Percentiles rank a stretch among this genome's conserved stretches.
Evolutionary conservation across 331 rosid genomes (phyloP).

Genomic region (Phaseolus coccineus): DNA sequence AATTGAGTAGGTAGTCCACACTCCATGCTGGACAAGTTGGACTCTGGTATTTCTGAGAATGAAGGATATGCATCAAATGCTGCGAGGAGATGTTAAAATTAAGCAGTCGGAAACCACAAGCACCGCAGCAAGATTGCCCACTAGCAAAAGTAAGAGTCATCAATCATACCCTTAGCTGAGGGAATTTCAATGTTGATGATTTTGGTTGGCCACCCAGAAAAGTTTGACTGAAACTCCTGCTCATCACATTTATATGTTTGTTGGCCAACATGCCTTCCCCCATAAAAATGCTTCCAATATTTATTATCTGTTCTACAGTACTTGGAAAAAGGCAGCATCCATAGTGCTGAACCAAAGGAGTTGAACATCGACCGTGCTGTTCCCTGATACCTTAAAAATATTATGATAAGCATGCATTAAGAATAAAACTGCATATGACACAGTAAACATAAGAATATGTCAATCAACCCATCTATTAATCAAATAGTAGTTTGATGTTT

Average conservation of each 20-base stretch:
- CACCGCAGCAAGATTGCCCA: slow-evolving; percentile 40
- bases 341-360: slow-evolving; percentile 89
- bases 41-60: slow-evolving; percentile 59
- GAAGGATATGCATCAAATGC: slow-evolving; percentile 86
- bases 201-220: slow-evolving; percentile 96
- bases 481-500: slow-evolving; percentile 24
- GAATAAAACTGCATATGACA: slow-evolving; percentile 33
- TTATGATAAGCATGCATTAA: slow-evolving; percentile 51
- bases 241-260: slow-evolving; percentile 79
- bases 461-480: slow-evolving; percentile 39
- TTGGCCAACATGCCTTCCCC: slow-evolving; percentile 46
- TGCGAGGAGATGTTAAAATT: slow-evolving; percentile 47
- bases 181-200: slow-evolving; percentile 92
- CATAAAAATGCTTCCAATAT: slow-evolving; percentile 75
- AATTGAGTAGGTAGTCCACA: slow-evolving; percentile 91
- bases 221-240: slow-evolving; percentile 61
- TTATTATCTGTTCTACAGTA: slow-evolving; percentile 74
- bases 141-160: slow-evolving; percentile 36
- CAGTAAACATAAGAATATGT: slow-evolving; percentile 20
- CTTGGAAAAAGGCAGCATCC: slow-evolving; percentile 98
- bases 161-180: slow-evolving; percentile 65
- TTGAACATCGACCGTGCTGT: slow-evolving; percentile 92
- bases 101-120: slow-evolving; percentile 40
- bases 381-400: slow-evolving; percentile 78
- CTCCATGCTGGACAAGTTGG: slow-evolving; percentile 80